phyloP scores from a whole-genome alignment of 257 asterid genomes.

The Fraxinus cuspidata region DNA sequence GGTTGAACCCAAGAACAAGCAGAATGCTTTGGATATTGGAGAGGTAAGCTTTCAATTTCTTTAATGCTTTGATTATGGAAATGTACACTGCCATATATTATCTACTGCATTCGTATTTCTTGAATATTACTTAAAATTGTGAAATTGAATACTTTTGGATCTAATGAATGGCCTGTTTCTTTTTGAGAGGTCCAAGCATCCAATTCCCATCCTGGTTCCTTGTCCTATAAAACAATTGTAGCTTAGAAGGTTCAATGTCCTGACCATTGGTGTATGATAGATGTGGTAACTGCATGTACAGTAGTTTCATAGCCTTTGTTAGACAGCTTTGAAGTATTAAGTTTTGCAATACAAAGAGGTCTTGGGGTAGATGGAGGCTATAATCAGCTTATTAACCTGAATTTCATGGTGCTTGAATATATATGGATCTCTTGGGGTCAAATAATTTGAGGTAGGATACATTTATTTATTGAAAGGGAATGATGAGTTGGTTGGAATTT shows the following conservation, averaged over 20 bases:
- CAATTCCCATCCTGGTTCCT: neutral
- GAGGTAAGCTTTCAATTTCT: conserved; percentile 53
- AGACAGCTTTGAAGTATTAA: neutral
- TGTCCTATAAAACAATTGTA: neutral
- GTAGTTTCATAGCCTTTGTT: neutral
- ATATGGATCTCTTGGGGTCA: neutral
- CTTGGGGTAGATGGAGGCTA: neutral
- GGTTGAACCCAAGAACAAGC: conserved; percentile 68
- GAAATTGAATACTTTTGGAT: neutral
- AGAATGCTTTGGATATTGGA: conserved; percentile 67
- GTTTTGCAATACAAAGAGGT: neutral
- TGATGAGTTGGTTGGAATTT: neutral
- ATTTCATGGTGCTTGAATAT: neutral
- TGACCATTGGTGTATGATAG: neutral
- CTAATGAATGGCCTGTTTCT: neutral
- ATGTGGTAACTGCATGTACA: neutral
- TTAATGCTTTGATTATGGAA: neutral
- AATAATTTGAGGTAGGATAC: neutral
- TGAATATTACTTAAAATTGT: neutral
- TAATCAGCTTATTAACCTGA: neutral
- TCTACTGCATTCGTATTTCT: conserved; percentile 1
- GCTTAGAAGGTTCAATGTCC: neutral
- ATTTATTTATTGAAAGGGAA: neutral
- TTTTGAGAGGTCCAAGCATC: neutral
- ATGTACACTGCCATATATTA: conserved; percentile 14